phyloP scores from a whole-genome alignment of 139 green algal genomes.

The Auxenochlorella protothecoides region DNA sequence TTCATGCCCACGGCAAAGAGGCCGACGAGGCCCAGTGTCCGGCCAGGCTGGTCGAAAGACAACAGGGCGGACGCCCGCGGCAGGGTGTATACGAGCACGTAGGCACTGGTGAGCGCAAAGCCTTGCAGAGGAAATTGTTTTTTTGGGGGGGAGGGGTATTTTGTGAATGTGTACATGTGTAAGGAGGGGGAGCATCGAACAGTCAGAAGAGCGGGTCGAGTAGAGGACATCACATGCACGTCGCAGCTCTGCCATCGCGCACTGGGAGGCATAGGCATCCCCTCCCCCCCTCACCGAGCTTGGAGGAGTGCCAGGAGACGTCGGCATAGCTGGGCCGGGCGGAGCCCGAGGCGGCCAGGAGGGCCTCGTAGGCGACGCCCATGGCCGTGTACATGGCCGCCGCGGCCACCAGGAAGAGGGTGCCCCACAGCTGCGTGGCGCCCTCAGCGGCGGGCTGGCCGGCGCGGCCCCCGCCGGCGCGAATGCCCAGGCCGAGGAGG shows the following conservation, averaged over 20 bases:
- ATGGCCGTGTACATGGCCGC: slow-evolving; percentile 15
- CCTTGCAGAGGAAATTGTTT: neutral
- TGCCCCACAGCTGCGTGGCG: slow-evolving; percentile 7
- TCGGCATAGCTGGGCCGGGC: neutral
- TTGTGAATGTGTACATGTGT: too few species aligned
- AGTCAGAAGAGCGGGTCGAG: too few species aligned
- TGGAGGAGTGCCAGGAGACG: slow-evolving; percentile 10
- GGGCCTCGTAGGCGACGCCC: slow-evolving; percentile 10
- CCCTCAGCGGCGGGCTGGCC: neutral
- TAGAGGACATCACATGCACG: neutral
- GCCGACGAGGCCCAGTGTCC: slow-evolving; percentile 8
- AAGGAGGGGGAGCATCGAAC: too few species aligned
- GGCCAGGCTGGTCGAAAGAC: neutral
- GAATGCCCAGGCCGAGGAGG: slow-evolving; percentile 20
- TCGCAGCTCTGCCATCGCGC: slow-evolving; percentile 4
- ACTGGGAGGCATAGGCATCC: slow-evolving; percentile 10
- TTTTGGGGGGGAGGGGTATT: too few species aligned
- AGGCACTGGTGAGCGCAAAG: slow-evolving; percentile 6
- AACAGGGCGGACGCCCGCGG: slow-evolving; percentile 20
- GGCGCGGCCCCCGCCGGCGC: neutral
- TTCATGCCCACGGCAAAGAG: slow-evolving; percentile 30
- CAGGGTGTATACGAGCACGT: slow-evolving; percentile 24
- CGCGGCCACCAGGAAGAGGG: slow-evolving; percentile 6
- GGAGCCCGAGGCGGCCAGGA: neutral
- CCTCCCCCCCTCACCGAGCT: slow-evolving; percentile 7